Evolutionary conservation across 2,329 filamentous ascomycete genomes (phyloP), one percentile per base, ranked within the genome.

Genomic region (Sphaerulina vaccinii): DNA sequence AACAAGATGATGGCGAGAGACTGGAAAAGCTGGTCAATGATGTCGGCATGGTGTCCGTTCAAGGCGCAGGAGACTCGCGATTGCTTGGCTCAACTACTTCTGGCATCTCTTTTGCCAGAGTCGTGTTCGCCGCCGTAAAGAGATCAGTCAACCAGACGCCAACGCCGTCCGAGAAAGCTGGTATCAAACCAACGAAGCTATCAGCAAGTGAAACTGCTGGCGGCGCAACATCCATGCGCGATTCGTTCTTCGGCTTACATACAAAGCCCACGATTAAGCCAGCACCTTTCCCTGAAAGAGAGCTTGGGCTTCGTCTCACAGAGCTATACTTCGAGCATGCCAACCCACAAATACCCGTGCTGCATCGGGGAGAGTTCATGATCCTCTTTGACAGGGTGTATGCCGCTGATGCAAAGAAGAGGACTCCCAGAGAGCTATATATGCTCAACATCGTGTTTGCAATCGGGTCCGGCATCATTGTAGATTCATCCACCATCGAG

Each of bases 391-490:
- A 95, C 48, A 81, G 83, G 39, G 88, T 90, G 0, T 96, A 96
- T 69, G 78, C 81, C 3, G 80, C 82, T 0, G 82, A 86, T 16
- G 79, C 82, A 40, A 81, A 82, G 52, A 79, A 81, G 47, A 80
- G 87, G 21, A 87, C 86, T 1, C 82, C 90, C 3, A 80, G 87
- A 48, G 90, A 96, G 70, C 78, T 93, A n/a, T 97, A 96, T 71
- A 83, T 95, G 74, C 78, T 97, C 57, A 96, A 96, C 70, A 96
- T 97, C 72, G 91, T 97, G 19, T 97, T 95, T 73, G 92, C 92
- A 11, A 96, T 97, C 63, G 93, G 93, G 5, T 87, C 88, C 15
- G 92, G 90, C 15, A 95, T 96, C 62, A 95, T 96, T 59, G 84
- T 96, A 61, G 88, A 74, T 50, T 71, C 70, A 41, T 70, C 72